Evolutionary conservation across 306 rosid species (phyloP).

Genomic region (Lathyrus tuberosus): DNA sequence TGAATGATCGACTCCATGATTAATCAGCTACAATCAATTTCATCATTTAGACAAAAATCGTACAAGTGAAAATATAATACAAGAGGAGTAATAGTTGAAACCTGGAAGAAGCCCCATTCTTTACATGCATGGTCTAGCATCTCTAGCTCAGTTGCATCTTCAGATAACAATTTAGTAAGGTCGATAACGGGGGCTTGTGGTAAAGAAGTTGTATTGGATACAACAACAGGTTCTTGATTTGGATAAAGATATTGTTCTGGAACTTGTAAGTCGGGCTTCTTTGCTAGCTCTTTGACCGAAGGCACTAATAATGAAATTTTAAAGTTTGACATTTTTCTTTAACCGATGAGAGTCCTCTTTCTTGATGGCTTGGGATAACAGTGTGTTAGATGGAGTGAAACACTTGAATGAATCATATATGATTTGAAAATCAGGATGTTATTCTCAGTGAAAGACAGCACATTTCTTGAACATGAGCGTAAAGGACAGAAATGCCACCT

Average conservation of each 20-base stretch:
- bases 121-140: constrained; percentile 51
- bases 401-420: neutral
- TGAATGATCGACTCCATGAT: constrained; percentile 27
- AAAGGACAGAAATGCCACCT: neutral
- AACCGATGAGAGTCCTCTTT: neutral
- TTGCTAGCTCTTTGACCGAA: constrained; percentile 44
- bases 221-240: constrained; percentile 44
- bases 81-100: constrained; percentile 13
- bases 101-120: constrained; percentile 55
- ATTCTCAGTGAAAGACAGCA: neutral
- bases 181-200: constrained; percentile 52
- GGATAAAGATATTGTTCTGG: constrained; percentile 47
- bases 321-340: neutral
- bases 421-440: neutral
- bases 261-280: constrained; percentile 33
- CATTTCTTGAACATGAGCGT: neutral
- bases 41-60: too few species aligned
- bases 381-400: neutral
- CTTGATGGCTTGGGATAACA: neutral
- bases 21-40: constrained; percentile 24
- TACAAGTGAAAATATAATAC: too few species aligned
- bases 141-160: constrained; percentile 42
- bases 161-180: constrained; percentile 39
- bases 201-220: constrained; percentile 18
- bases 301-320: constrained; percentile 35